These are phyloP conservation scores for Cichorium intybus DNA, from an alignment of 140 eudicot species.

Conservation along the genomic window DNA sequence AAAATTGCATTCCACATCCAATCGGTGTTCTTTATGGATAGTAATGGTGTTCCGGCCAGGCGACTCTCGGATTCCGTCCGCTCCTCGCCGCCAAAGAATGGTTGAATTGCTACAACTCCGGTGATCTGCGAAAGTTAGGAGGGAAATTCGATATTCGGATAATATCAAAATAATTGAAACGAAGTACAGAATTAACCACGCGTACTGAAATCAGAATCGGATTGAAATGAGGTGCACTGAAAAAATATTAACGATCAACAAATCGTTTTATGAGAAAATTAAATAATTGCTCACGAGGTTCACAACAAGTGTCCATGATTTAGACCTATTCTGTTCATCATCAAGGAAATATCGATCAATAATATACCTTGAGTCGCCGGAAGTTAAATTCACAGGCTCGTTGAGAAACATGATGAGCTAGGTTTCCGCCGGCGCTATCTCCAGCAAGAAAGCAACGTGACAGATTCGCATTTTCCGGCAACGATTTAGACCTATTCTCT, in stretches of 20 bases:
- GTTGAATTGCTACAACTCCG: background rate
- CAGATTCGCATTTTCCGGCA: constrained; percentile 30
- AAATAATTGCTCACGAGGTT: background rate
- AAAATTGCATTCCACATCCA: background rate
- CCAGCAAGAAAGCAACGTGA: constrained; percentile 32
- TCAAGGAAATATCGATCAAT: background rate
- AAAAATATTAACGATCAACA: background rate
- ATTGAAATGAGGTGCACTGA: background rate
- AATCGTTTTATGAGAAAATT: background rate
- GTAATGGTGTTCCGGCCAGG: background rate
- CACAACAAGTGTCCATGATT: background rate
- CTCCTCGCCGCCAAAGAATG: background rate
- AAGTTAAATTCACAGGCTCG: constrained; percentile 7
- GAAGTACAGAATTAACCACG: background rate
- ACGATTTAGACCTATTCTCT: constrained; percentile 6
- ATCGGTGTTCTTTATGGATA: background rate
- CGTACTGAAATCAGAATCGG: background rate
- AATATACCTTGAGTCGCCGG: constrained; percentile 8
- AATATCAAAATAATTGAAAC: too few relatives aligned
- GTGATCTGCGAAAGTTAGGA: too few relatives aligned
- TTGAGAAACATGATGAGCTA: constrained; percentile 34
- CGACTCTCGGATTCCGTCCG: background rate
- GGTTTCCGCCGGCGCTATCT: background rate
- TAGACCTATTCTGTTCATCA: too few relatives aligned
- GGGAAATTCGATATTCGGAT: too few relatives aligned